A percentile compares a stretch with the other conserved stretches of the same genome.
Evolutionary conservation across 2,329 filamentous ascomycete species (phyloP).

Genomic region (Fusarium nodosum): DNA sequence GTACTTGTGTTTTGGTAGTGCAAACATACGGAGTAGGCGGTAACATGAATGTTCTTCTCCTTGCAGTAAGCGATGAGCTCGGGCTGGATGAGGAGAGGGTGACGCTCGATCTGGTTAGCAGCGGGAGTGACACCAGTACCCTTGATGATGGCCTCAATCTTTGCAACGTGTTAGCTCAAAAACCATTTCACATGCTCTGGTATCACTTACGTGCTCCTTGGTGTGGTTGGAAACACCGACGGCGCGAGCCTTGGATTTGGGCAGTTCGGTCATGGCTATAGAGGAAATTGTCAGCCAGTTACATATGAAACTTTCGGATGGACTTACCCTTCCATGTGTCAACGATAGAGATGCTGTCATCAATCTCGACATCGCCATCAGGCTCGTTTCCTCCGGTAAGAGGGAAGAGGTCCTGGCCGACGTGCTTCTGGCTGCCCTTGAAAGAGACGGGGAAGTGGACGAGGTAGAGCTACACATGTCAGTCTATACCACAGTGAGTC

Average conservation of each 20-base stretch:
- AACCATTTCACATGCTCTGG: background rate
- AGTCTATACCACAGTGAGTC: background rate
- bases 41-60: conserved; percentile 67
- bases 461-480: conserved; percentile 65
- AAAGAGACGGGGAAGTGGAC: conserved; percentile 73
- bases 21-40: conserved; percentile 63
- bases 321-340: conserved; percentile 27
- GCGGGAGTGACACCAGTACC: conserved; percentile 72
- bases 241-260: conserved; percentile 65
- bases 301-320: background rate
- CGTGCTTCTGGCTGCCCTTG: conserved; percentile 12
- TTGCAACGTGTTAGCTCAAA: background rate
- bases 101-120: conserved; percentile 84
- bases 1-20: accelerated
- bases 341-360: conserved; percentile 24
- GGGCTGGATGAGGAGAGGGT: conserved; percentile 78
- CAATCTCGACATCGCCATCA: conserved; percentile 64
- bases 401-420: conserved; percentile 66
- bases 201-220: conserved; percentile 54
- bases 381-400: conserved; percentile 68
- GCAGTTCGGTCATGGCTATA: conserved; percentile 17
- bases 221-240: conserved; percentile 88
- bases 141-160: conserved; percentile 68
- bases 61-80: conserved; percentile 69
- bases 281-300: background rate